These are phyloP conservation scores for Citrullus amarus DNA, from an alignment of 306 rosid species.

Conservation along the genomic window DNA sequence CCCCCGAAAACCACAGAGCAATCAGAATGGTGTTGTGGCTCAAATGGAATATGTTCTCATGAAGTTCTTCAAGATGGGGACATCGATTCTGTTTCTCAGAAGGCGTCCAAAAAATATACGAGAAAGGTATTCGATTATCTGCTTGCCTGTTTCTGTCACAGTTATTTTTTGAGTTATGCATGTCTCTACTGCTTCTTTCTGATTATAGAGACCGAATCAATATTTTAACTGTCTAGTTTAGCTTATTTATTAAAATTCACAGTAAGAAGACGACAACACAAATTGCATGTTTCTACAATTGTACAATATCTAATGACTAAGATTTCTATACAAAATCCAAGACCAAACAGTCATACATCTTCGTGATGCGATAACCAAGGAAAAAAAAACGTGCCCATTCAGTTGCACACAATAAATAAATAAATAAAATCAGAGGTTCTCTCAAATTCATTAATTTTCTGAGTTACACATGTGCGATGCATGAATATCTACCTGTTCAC, in stretches of 20 bases:
- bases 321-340: not conserved
- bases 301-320: not conserved
- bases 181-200: not conserved
- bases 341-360: not conserved
- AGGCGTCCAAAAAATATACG: constrained; percentile 15
- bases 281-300: not conserved
- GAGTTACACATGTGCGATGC: not conserved
- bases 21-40: constrained; percentile 47
- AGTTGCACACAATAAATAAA: not conserved
- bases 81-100: constrained; percentile 39
- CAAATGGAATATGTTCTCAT: constrained; percentile 79
- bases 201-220: not conserved
- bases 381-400: not conserved
- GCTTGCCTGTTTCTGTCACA: not conserved
- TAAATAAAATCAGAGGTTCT: not conserved
- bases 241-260: not conserved
- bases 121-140: constrained; percentile 42
- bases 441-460: not conserved
- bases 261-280: not conserved
- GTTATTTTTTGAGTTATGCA: not conserved
- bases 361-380: not conserved
- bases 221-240: not conserved
- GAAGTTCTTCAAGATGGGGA: constrained; percentile 72
- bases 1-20: constrained; percentile 17
- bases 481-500: not conserved